phyloP scores from a whole-genome alignment of 768 basidiomycete species.

The Hericium coralloides region DNA sequence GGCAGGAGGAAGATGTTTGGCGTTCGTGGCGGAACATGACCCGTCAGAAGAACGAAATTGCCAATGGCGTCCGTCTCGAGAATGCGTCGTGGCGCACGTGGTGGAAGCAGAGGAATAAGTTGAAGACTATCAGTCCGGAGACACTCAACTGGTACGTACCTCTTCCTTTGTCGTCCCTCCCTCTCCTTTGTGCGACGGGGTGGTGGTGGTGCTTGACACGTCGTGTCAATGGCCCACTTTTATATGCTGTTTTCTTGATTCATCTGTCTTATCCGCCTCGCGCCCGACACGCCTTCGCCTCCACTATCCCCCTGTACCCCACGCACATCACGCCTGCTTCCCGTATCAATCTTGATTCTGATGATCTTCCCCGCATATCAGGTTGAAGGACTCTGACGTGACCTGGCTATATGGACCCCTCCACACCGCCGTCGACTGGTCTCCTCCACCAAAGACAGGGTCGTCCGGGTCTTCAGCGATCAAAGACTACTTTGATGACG shows the following conservation, averaged over 20 bases:
- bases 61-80: constrained; percentile 90
- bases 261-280: background rate
- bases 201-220: too few relatives aligned
- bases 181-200: too few relatives aligned
- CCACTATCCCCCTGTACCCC: background rate
- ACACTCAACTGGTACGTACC: constrained; percentile 88
- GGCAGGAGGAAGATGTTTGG: constrained; percentile 98
- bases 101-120: constrained; percentile 98
- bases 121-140: constrained; percentile 93
- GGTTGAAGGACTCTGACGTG: constrained; percentile 98
- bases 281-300: background rate
- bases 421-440: constrained; percentile 86
- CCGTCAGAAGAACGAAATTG: constrained; percentile 94
- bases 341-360: background rate
- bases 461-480: constrained; percentile 24
- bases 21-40: constrained; percentile 99
- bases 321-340: constrained; percentile 8
- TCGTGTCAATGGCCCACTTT: constrained; percentile 2
- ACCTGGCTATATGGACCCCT: constrained; percentile 98
- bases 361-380: constrained; percentile 22
- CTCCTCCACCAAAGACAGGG: constrained; percentile 52
- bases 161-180: background rate
- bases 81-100: constrained; percentile 98
- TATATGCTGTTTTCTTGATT: background rate
- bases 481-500: constrained; percentile 34